Evolutionary conservation across 805 yeast genomes (phyloP).

Genomic region (Schwanniomyces sp.): DNA sequence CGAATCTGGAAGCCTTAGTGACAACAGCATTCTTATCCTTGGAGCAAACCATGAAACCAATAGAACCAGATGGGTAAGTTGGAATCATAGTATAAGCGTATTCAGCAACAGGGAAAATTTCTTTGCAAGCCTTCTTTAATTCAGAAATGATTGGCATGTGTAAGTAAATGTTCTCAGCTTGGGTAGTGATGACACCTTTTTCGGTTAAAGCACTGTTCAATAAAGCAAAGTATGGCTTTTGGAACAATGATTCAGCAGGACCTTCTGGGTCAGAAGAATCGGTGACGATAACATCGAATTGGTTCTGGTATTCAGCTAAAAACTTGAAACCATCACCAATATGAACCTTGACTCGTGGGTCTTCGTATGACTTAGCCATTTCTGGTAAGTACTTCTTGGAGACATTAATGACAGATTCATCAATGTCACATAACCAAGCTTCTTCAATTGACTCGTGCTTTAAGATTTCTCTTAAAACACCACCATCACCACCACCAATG

Average conservation of each 20-base stretch:
- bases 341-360: constrained; percentile 87
- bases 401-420: constrained; percentile 85
- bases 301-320: constrained; percentile 75
- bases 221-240: constrained; percentile 85
- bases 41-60: constrained; percentile 96
- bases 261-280: constrained; percentile 99
- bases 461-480: constrained; percentile 91
- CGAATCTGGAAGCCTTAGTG: constrained; percentile 62
- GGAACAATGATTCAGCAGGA: constrained; percentile 93
- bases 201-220: constrained; percentile 86
- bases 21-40: constrained; percentile 70
- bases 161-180: constrained; percentile 94
- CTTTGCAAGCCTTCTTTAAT: constrained; percentile 76
- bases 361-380: constrained; percentile 78
- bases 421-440: constrained; percentile 92
- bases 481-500: constrained; percentile 99
- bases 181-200: constrained; percentile 89
- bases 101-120: constrained; percentile 88
- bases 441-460: constrained; percentile 85
- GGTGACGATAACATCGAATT: constrained; percentile 93
- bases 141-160: constrained; percentile 82
- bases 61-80: constrained; percentile 95
- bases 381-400: constrained; percentile 86
- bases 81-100: constrained; percentile 93
- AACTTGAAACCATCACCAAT: constrained; percentile 98